Evolutionary conservation across 495 filamentous ascomycete genomes (phyloP).

Genomic region (Halenospora varia): DNA sequence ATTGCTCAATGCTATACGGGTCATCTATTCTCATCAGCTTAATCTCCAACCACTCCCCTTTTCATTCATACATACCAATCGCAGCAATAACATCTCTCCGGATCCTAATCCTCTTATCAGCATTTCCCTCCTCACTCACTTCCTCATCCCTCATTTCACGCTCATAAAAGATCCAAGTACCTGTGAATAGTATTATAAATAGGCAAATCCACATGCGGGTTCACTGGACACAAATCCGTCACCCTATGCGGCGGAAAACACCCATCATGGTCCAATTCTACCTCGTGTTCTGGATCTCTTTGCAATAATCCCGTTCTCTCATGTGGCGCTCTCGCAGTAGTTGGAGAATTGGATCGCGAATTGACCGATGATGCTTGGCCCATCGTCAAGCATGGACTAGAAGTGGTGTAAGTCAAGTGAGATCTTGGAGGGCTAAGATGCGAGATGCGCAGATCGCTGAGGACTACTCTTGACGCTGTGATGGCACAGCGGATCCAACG

Average conservation of each 20-base stretch:
- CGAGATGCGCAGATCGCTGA: too few relatives aligned
- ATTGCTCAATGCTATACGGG: constrained; percentile 61
- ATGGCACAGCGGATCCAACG: neutral
- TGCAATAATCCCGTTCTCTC: constrained; percentile 1
- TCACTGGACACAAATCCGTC: constrained; percentile 19
- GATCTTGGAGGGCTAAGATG: too few relatives aligned
- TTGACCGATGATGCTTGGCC: too few relatives aligned
- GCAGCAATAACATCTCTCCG: constrained; percentile 34
- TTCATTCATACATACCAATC: constrained; percentile 24
- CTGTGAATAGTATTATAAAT: constrained; percentile 46
- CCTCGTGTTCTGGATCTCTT: constrained; percentile 11
- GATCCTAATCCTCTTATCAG: constrained; percentile 7
- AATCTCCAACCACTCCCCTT: neutral
- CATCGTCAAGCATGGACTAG: too few relatives aligned
- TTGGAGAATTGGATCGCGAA: too few relatives aligned
- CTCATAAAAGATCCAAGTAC: too few relatives aligned
- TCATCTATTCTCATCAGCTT: constrained; percentile 40
- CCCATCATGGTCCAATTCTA: constrained; percentile 19
- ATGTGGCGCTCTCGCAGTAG: too few relatives aligned
- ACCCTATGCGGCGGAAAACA: constrained; percentile 23
- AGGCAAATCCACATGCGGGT: constrained; percentile 28
- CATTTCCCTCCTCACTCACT: too few relatives aligned
- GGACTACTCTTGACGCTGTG: too few relatives aligned
- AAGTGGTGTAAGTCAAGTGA: too few relatives aligned
- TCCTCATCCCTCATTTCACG: too few relatives aligned